A percentile compares a stretch with the other conserved stretches of the same genome.
Conservation (phyloP, 805 yeast genomes). For the Sporopachydermia quercuum region DNA sequence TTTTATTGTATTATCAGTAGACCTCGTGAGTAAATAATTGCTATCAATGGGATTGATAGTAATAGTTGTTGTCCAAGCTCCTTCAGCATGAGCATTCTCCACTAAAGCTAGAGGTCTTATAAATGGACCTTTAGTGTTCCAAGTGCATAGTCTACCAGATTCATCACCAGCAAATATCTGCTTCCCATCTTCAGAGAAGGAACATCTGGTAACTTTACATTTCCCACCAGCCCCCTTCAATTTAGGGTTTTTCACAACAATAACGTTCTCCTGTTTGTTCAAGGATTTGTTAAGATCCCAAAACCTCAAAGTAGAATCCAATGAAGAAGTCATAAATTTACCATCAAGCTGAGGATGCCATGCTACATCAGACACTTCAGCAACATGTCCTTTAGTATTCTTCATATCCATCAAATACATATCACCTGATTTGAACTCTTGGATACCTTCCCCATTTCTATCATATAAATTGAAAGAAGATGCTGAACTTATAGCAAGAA, state of each 20-base stretch:
- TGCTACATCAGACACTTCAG: conserved; percentile 15
- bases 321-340: conserved; percentile 16
- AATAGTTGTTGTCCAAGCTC: conserved; percentile 8
- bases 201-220: conserved; percentile 8
- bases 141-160: conserved; percentile 16
- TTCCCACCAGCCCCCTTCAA: conserved; percentile 9
- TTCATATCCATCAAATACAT: conserved; percentile 21
- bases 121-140: conserved; percentile 12
- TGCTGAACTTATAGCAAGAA: conserved; percentile 14
- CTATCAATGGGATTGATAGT: conserved; percentile 6
- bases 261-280: conserved; percentile 14
- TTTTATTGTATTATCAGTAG: conserved; percentile 12
- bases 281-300: conserved; percentile 17
- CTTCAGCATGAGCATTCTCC: conserved; percentile 12
- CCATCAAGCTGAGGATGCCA: conserved; percentile 14
- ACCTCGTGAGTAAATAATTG: conserved; percentile 11
- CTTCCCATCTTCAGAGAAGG: conserved; percentile 10
- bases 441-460: conserved; percentile 15
- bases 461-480: conserved; percentile 13
- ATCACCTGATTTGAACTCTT: conserved; percentile 18
- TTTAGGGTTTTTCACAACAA: conserved; percentile 12
- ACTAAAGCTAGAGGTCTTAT: conserved; percentile 12
- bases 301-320: conserved; percentile 20
- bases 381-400: conserved; percentile 21
- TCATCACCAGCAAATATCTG: conserved; percentile 9